Conservation (phyloP, 208 protist genomes). For the Wallacemonas sp. region DNA sequence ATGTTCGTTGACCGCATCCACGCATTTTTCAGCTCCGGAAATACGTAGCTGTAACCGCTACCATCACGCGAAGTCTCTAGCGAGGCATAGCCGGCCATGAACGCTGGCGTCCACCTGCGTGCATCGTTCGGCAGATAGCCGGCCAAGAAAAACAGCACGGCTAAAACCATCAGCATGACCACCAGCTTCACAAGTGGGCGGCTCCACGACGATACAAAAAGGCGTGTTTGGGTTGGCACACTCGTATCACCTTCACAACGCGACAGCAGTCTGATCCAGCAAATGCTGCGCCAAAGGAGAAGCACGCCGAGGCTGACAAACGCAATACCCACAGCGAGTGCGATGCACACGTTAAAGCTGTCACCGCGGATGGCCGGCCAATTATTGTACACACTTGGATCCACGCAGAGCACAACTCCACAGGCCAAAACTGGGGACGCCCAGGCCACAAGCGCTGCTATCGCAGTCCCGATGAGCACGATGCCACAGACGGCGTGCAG, state of each 20-base stretch:
- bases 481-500: neutral
- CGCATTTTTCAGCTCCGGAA: conserved; percentile 50
- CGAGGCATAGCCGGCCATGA: conserved; percentile 32
- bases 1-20: conserved; percentile 43
- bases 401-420: conserved; percentile 9
- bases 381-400: conserved; percentile 11
- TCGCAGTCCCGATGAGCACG: neutral
- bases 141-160: conserved; percentile 26
- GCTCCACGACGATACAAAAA: conserved; percentile 12
- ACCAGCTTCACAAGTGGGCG: conserved; percentile 19
- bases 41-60: conserved; percentile 12
- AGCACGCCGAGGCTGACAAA: neutral
- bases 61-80: conserved; percentile 4
- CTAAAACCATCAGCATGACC: conserved; percentile 25
- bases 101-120: conserved; percentile 20
- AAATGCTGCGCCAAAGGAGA: neutral
- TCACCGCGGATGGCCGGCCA: conserved; percentile 9
- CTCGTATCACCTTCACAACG: neutral
- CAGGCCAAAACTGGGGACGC: neutral
- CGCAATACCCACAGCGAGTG: neutral
- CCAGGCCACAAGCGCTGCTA: neutral
- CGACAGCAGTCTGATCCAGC: neutral
- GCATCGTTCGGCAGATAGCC: conserved; percentile 56
- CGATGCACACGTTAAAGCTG: conserved; percentile 14
- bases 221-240: neutral